These are phyloP conservation scores for Aegilops bicornis DNA, from an alignment of 176 grass and related monocot genomes.

Conservation along the genomic window DNA sequence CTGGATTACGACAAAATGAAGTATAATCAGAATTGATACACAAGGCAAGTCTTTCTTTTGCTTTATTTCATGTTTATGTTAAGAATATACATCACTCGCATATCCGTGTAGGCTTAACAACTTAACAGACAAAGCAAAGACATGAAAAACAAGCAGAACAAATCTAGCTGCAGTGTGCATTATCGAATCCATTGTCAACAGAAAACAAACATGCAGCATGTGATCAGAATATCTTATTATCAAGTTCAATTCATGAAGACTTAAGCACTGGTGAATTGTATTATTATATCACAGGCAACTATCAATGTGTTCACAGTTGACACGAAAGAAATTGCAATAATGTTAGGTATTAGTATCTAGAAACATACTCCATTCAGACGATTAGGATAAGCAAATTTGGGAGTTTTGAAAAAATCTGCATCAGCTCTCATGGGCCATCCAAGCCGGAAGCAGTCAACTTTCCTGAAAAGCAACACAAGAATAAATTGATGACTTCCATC, in stretches of 20 bases:
- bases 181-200: not conserved
- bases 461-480: conserved; percentile 56
- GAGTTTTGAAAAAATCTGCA: conserved; percentile 90
- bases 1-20: conserved; percentile 29
- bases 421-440: conserved; percentile 96
- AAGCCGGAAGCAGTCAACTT: conserved; percentile 85
- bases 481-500: conserved; percentile 12
- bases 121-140: not conserved
- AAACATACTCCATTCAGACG: conserved; percentile 55
- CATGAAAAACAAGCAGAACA: conserved; percentile 20
- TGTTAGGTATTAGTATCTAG: not conserved
- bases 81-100: not conserved
- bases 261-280: not conserved
- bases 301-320: not conserved
- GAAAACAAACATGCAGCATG: not conserved
- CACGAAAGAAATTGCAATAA: not conserved
- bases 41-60: conserved; percentile 7
- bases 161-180: not conserved
- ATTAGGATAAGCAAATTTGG: conserved; percentile 28
- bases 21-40: not conserved
- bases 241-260: not conserved
- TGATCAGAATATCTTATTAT: not conserved
- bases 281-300: conserved; percentile 3
- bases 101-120: not conserved
- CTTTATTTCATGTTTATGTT: not conserved